A percentile compares a stretch with the other conserved stretches of the same genome.
Conservation (phyloP, 2,329 filamentous ascomycete species). For the Nemania serpens region DNA sequence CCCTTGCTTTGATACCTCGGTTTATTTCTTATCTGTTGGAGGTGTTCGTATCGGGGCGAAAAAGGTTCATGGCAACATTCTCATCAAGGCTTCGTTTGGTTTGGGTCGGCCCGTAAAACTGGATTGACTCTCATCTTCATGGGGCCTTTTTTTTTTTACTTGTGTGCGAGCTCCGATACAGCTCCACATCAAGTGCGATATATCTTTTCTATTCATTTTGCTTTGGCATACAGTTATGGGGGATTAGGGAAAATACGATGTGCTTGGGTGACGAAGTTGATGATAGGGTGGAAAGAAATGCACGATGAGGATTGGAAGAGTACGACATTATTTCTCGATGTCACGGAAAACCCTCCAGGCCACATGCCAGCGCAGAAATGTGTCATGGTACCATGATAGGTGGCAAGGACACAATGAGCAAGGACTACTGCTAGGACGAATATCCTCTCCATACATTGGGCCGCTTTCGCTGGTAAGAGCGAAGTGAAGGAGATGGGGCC, state of each 20-base stretch:
- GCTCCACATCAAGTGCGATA: neutral
- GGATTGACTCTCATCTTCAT: constrained; percentile 27
- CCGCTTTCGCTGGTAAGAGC: neutral
- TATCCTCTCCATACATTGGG: constrained; percentile 1
- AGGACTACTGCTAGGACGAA: neutral
- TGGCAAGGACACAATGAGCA: neutral
- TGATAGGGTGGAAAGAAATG: constrained; percentile 26
- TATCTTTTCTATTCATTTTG: constrained; percentile 17
- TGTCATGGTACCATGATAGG: constrained; percentile 12
- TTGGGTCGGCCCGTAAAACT: constrained; percentile 26
- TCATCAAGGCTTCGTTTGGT: constrained; percentile 12
- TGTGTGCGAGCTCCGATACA: constrained; percentile 17
- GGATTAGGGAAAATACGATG: constrained; percentile 18
- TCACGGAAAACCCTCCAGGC: neutral
- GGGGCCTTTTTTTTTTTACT: constrained; percentile 23
- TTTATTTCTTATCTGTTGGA: constrained; percentile 14
- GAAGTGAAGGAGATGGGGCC: constrained; percentile 8
- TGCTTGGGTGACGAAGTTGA: constrained; percentile 19
- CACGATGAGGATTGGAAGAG: constrained; percentile 17
- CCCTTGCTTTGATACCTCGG: constrained; percentile 15
- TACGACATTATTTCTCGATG: constrained; percentile 8
- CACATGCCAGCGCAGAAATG: neutral
- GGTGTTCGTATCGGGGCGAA: constrained; percentile 18
- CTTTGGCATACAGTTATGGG: constrained; percentile 25
- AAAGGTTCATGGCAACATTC: constrained; percentile 30